These are phyloP conservation scores for Senna siamea DNA, from an alignment of 306 rosid genomes.

Conservation along the genomic window DNA sequence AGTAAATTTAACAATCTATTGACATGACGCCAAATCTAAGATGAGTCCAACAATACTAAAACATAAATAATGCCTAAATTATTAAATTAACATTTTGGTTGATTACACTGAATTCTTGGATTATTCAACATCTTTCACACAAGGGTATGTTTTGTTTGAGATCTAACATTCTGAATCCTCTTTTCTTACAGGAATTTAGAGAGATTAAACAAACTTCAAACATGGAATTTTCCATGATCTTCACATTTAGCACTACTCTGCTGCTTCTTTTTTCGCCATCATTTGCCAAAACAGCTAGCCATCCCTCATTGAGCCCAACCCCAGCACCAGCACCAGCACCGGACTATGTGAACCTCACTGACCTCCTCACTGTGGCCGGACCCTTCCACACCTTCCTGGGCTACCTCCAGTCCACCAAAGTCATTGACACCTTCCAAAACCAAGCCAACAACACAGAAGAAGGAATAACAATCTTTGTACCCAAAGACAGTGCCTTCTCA, in stretches of 20 bases:
- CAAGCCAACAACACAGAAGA: slow-evolving; percentile 94
- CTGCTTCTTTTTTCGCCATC: slow-evolving; percentile 61
- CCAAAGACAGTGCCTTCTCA: slow-evolving; percentile 68
- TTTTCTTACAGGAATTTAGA: slow-evolving; percentile 71
- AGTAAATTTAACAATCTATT: too few species aligned
- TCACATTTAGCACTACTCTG: slow-evolving; percentile 51
- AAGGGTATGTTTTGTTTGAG: slow-evolving; percentile 27
- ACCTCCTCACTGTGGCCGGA: slow-evolving; percentile 77
- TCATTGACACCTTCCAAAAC: slow-evolving; percentile 81
- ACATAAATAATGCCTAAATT: too few species aligned
- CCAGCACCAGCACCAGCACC: slow-evolving; percentile 95
- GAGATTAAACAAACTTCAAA: slow-evolving; percentile 41
- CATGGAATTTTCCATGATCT: slow-evolving; percentile 61
- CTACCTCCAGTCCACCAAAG: slow-evolving; percentile 84
- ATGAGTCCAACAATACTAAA: too few species aligned
- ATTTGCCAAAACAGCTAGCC: slow-evolving; percentile 64
- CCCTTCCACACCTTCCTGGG: slow-evolving; percentile 85
- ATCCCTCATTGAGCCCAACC: slow-evolving; percentile 68
- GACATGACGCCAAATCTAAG: too few species aligned
- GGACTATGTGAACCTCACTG: slow-evolving; percentile 70
- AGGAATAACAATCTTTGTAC: slow-evolving; percentile 91
- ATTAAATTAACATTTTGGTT: too few species aligned
- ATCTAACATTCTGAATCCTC: slow-evolving; percentile 35
- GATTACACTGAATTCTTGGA: too few species aligned
- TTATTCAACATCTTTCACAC: background rate